Conservation (phyloP, 2,329 filamentous ascomycete genomes). For the Penicillium freii region DNA sequence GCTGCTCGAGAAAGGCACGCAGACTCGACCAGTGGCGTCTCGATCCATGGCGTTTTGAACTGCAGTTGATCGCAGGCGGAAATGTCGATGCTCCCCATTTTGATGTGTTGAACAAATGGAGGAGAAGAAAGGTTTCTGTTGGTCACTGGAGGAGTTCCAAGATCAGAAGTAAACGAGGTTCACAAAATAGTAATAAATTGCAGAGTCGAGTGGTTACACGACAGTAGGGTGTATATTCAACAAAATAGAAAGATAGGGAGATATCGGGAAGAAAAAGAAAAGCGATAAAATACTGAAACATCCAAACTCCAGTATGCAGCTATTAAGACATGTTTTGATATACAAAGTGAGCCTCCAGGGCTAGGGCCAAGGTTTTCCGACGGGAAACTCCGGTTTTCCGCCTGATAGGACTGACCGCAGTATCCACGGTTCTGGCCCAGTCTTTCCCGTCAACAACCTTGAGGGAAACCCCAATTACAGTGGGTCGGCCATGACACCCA, state of each 20-base stretch:
- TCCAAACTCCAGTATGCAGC: conserved; percentile 24
- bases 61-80: conserved; percentile 23
- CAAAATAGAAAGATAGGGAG: conserved; percentile 8
- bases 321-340: conserved; percentile 33
- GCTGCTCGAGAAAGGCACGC: conserved; percentile 64
- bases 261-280: background rate
- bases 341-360: conserved; percentile 26
- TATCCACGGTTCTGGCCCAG: conserved; percentile 24
- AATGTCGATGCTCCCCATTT: conserved; percentile 39
- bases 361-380: conserved; percentile 29
- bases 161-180: conserved; percentile 9
- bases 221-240: conserved; percentile 7
- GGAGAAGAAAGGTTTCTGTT: background rate
- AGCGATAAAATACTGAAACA: conserved; percentile 16
- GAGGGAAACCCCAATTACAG: conserved; percentile 21
- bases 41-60: conserved; percentile 59
- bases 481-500: conserved; percentile 22
- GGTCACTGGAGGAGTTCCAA: conserved; percentile 4
- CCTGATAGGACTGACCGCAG: conserved; percentile 17
- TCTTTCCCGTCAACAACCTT: conserved; percentile 35
- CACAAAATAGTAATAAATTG: conserved; percentile 15
- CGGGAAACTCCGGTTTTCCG: conserved; percentile 39
- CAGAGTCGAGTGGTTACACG: conserved; percentile 13
- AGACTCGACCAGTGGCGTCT: conserved; percentile 70
- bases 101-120: conserved; percentile 18